These are phyloP conservation scores for Dipodascopsis tothii DNA, from an alignment of 805 yeast genomes.

Conservation along the genomic window DNA sequence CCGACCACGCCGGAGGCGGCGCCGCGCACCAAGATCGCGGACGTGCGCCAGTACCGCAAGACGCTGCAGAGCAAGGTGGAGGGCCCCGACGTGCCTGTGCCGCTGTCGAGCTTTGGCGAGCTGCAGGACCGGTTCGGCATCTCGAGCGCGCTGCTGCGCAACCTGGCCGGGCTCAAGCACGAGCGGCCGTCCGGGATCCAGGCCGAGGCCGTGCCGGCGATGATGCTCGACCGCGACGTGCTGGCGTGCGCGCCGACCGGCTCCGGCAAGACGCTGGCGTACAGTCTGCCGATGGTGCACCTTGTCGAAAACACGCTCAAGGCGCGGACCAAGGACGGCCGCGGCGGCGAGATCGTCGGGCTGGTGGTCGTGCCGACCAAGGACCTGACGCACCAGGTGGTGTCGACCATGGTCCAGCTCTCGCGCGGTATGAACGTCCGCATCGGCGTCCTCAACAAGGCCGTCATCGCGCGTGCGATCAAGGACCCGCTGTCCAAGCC, in stretches of 20 bases:
- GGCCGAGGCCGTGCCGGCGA: constrained; percentile 75
- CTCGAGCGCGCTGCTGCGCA: constrained; percentile 49
- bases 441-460: constrained; percentile 61
- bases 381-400: constrained; percentile 84
- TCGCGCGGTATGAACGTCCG: constrained; percentile 50
- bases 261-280: constrained; percentile 93
- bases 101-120: constrained; percentile 84
- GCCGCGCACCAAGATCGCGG: not conserved
- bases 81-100: constrained; percentile 83
- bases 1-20: no score
- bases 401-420: constrained; percentile 55
- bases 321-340: constrained; percentile 32
- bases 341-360: constrained; percentile 51
- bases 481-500: constrained; percentile 47
- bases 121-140: constrained; percentile 60
- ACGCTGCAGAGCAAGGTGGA: constrained; percentile 59
- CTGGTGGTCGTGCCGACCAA: constrained; percentile 88
- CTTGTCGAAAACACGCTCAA: constrained; percentile 28
- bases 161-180: constrained; percentile 62
- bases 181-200: constrained; percentile 89
- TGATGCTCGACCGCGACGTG: constrained; percentile 63
- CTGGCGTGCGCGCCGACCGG: constrained; percentile 97
- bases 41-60: constrained; percentile 40
- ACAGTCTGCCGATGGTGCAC: constrained; percentile 73
- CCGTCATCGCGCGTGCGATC: constrained; percentile 39